phyloP scores from a whole-genome alignment of 257 asterid species.

The Agastache rugosa region DNA sequence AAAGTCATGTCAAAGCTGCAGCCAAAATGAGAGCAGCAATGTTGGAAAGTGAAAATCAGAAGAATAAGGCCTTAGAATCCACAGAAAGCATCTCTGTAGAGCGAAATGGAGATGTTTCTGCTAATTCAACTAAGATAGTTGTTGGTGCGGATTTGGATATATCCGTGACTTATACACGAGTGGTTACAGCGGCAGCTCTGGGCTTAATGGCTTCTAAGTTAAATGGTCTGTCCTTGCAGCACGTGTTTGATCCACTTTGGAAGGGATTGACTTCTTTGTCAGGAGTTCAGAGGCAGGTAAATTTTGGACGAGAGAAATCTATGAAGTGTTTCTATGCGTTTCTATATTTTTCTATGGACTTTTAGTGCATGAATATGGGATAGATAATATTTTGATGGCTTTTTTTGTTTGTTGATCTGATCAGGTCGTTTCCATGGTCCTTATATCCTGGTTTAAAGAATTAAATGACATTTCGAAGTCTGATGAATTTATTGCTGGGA shows the following conservation, averaged over 20 bases:
- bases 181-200: constrained; percentile 82
- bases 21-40: constrained; percentile 94
- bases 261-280: constrained; percentile 79
- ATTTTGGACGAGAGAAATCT: constrained; percentile 24
- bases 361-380: constrained; percentile 24
- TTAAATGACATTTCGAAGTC: constrained; percentile 52
- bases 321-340: constrained; percentile 12
- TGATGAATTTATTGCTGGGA: constrained; percentile 53
- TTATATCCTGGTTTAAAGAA: constrained; percentile 95
- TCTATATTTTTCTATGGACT: constrained; percentile 9
- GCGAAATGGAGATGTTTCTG: constrained; percentile 68
- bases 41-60: constrained; percentile 62
- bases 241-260: constrained; percentile 81
- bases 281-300: constrained; percentile 99
- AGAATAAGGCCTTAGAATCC: constrained; percentile 51
- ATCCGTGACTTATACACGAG: constrained; percentile 89
- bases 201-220: constrained; percentile 89
- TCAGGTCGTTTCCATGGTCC: constrained; percentile 93
- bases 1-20: constrained; percentile 95
- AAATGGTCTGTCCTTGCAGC: constrained; percentile 62
- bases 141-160: constrained; percentile 94
- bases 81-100: constrained; percentile 54
- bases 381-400: constrained; percentile 19
- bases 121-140: constrained; percentile 67
- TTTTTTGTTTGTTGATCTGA: constrained; percentile 37